A percentile compares a stretch with the other conserved stretches of the same genome.
Conservation (phyloP, 2,329 filamentous ascomycete genomes). For the Neurospora sp. region DNA sequence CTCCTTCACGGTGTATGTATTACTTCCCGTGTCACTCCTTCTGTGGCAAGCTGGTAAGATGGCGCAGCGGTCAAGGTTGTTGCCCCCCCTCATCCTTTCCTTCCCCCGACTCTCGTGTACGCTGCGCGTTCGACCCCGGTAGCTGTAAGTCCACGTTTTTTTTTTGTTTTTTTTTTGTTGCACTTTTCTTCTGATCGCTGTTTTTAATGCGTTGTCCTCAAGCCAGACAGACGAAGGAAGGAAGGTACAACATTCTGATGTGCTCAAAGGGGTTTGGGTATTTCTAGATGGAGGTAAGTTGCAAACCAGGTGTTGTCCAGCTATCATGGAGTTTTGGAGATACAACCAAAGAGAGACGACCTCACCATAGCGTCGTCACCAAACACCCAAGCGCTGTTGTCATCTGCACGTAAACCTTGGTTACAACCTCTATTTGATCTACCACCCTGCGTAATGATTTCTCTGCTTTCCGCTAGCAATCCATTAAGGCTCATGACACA, state of each 20-base stretch:
- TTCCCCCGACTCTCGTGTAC: neutral
- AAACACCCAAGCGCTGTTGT: no score
- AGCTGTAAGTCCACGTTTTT: neutral
- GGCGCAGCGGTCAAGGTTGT: neutral
- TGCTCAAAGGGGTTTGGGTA: neutral
- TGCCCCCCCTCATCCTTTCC: neutral
- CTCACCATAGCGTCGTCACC: no score
- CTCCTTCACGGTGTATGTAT: neutral
- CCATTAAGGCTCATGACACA: neutral
- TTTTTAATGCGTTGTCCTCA: neutral
- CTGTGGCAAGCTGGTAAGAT: neutral
- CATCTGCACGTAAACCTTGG: no score
- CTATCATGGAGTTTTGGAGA: no score
- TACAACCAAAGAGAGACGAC: no score
- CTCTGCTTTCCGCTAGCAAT: neutral
- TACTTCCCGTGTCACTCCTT: neutral
- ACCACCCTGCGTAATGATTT: neutral
- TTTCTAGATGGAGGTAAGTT: no score
- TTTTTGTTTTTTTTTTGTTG: neutral
- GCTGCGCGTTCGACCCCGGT: no score
- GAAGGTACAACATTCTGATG: neutral
- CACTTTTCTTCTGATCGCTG: neutral
- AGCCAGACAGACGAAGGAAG: neutral
- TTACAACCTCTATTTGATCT: neutral
- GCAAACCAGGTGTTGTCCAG: no score